Evolutionary conservation across 495 filamentous ascomycete species (phyloP), one percentile per base, ranked within the genome.

Genomic region (Xylaria bambusicola): DNA sequence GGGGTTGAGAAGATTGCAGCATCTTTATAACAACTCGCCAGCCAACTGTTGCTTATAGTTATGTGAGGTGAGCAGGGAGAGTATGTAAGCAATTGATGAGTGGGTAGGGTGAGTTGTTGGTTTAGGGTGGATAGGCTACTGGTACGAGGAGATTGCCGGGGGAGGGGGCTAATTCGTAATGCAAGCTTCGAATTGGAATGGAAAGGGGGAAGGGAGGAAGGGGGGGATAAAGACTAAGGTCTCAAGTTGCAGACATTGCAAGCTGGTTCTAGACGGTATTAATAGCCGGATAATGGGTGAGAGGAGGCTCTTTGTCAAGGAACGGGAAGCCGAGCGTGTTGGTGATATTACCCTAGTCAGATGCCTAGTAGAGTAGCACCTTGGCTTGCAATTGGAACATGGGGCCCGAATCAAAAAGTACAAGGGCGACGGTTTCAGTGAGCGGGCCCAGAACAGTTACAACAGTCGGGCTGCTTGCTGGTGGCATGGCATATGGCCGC

Each of bases 1-100:
- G 57, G n/a, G 29, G 23, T n/a, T 52, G 57, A 40, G 57, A 60
- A 47, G 57, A 60, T 12, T 60, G 57, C 57, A 60, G 17, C 57
- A 60, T 60, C 35, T 46, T 60, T 44, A n/a, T n/a, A n/a, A 50
- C 51, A 29, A 17, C 23, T 10, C 8, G 0, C 27, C 8, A 9
- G 35, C 47, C 1, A 1, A n/a, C 18, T 1, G 36, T 7, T 21
- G 17, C 27, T 45, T 3, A 20, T 36, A 18, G 17, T 21, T 26
- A 9, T 56, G 24, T 13, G 26, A 44, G 5, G 21, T 44, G 29
- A 50, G 1, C 10, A 27, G 5, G 26, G 20, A 1, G 26, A 38
- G 54, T 29, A 44, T 55, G 24, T n/a, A n/a, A n/a, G n/a, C n/a
- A n/a, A n/a, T n/a, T n/a, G n/a, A n/a, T n/a, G n/a, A n/a, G n/a